phyloP scores from a whole-genome alignment of 441 rosid species.

The Raphanus hybrid region DNA sequence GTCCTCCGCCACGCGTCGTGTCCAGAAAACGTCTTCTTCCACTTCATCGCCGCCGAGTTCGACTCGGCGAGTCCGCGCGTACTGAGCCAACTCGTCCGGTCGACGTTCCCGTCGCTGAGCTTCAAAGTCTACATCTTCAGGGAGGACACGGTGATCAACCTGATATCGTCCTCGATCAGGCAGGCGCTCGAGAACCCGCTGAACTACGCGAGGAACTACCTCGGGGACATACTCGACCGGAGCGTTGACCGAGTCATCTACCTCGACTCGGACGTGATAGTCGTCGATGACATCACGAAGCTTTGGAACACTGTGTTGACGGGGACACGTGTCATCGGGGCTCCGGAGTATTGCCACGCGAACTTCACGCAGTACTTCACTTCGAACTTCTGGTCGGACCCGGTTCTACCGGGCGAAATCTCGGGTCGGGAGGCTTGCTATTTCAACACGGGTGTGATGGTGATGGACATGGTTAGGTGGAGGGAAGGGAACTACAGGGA shows the following conservation, averaged over 20 bases:
- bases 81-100: conserved; percentile 71
- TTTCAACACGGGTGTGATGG: conserved; percentile 95
- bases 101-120: conserved; percentile 82
- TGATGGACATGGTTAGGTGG: conserved; percentile 88
- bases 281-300: conserved; percentile 75
- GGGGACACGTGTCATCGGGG: conserved; percentile 72
- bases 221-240: conserved; percentile 72
- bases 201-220: conserved; percentile 85
- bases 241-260: conserved; percentile 87
- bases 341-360: conserved; percentile 92
- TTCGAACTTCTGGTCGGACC: conserved; percentile 79
- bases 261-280: conserved; percentile 84
- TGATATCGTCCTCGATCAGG: conserved; percentile 83
- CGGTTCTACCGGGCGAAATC: conserved; percentile 57
- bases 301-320: conserved; percentile 69
- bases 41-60: conserved; percentile 85
- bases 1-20: conserved; percentile 90
- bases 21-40: conserved; percentile 86
- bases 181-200: conserved; percentile 86
- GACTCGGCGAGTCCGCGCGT: conserved; percentile 82
- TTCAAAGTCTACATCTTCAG: conserved; percentile 85
- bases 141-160: conserved; percentile 73
- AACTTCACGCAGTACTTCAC: conserved; percentile 89
- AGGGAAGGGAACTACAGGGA: conserved; percentile 72
- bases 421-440: conserved; percentile 67